A percentile compares a stretch with the other conserved stretches of the same genome.
These are phyloP conservation scores for Wickerhamiella qilinensis DNA, from an alignment of 805 yeast species.

Conservation along the genomic window DNA sequence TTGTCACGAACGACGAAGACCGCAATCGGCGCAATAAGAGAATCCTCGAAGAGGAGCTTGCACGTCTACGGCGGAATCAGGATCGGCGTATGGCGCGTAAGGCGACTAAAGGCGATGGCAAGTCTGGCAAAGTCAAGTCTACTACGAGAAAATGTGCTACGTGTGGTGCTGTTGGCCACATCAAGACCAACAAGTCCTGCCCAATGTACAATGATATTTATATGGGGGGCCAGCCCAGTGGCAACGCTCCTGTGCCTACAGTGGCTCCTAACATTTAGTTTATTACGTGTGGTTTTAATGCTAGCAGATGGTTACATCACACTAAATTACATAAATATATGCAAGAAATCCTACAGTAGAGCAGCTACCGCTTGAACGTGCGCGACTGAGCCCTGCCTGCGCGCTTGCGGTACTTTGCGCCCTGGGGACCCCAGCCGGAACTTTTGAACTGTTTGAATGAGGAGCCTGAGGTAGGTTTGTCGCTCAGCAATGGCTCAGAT, in stretches of 20 bases:
- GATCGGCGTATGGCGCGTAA: constrained; percentile 47
- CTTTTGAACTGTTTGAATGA: constrained; percentile 1
- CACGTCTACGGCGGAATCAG: constrained; percentile 61
- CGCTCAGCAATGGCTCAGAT: constrained; percentile 14
- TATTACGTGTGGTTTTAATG: neutral
- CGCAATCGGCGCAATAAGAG: constrained; percentile 62
- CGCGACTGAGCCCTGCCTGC: constrained; percentile 1
- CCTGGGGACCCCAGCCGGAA: neutral
- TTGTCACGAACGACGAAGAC: constrained; percentile 71
- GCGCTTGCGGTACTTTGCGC: neutral
- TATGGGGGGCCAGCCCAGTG: constrained; percentile 11
- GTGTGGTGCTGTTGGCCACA: constrained; percentile 92
- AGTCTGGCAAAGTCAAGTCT: constrained; percentile 54
- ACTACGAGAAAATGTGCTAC: constrained; percentile 77
- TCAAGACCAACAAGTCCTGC: constrained; percentile 79
- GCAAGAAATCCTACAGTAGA: neutral
- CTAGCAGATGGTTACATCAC: too few species aligned
- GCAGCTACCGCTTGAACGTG: neutral
- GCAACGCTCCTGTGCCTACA: neutral
- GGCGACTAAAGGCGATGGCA: constrained; percentile 35
- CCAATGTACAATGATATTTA: constrained; percentile 57
- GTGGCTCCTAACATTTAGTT: neutral
- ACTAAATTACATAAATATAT: too few species aligned
- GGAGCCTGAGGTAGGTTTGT: neutral
- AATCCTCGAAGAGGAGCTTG: constrained; percentile 67